These are phyloP conservation scores for Lepidium didymum DNA, from an alignment of 345 rosid species.

Conservation along the genomic window DNA sequence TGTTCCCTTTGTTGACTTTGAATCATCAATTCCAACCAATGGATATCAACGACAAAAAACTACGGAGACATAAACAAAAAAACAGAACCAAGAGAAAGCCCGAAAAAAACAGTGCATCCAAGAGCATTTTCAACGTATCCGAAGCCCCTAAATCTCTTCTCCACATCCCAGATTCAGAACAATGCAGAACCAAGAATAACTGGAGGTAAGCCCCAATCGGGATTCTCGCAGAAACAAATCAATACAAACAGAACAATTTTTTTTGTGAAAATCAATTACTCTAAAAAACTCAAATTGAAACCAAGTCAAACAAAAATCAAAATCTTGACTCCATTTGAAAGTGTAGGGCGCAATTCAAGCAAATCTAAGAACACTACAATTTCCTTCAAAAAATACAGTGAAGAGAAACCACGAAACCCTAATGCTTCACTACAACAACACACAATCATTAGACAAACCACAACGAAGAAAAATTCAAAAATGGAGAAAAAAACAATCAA, in stretches of 20 bases:
- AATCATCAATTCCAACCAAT: not conserved
- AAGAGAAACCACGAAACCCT: slow-evolving; percentile 7
- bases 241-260: not conserved
- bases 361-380: not conserved
- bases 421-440: slow-evolving; percentile 1
- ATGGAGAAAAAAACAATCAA: not conserved
- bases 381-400: not conserved
- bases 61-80: not conserved
- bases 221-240: not conserved
- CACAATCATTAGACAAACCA: not conserved
- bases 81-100: not conserved
- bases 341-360: not conserved
- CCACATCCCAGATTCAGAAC: not conserved
- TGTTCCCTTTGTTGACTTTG: not conserved
- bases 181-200: not conserved
- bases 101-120: not conserved
- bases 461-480: not conserved
- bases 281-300: not conserved
- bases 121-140: not conserved
- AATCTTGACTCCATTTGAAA: not conserved
- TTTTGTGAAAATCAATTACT: not conserved
- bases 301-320: slow-evolving; percentile 26
- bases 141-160: not conserved
- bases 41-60: not conserved
- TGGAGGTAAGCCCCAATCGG: not conserved